Base-by-base conservation (phyloP, 768 basidiomycete genomes). In the Rhodotorula toruloides region DNA sequence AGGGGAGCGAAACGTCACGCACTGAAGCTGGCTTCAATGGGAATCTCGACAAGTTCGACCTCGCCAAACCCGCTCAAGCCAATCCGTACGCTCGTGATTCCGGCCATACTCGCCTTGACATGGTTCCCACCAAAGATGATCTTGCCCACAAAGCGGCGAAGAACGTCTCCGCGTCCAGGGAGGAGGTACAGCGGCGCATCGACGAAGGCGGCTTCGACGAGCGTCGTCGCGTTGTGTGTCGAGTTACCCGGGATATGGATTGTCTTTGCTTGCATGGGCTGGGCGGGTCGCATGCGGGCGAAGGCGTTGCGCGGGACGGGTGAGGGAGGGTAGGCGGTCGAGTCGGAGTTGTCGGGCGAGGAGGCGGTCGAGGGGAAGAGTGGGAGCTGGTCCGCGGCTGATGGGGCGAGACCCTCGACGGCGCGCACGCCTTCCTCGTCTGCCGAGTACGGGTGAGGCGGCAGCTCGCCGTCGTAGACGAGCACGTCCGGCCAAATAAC, bases 111-210 rank as follows among this genome's bases (percentile, higher is more conserved):
- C 54, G 65, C 70, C 37, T 56, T 57, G 5, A 53, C 58, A 39
- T 67, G 64, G 1, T 39, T 29, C 25, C 44, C 36, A 3, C 58
- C 61, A 46, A 71, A 71, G 2, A 71, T 43, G 50, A 71, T 61
- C 70, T 72, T 68, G 21, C 50, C 63, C 9, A 72, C 32, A 31
- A 72, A 68, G 4, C 54, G 31, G 2, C 63, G 44, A 32, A 72
- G 57, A 21, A 72, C 66, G 43, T 58, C 66, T 0, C 48, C 47
- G 0, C 70, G 55, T 2, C 58, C 70, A 2, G 66, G 63, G 22
- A 72, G 53, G 63, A 72, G 66, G 70, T 55, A 68, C 25, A 72
- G 48, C 17, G 70, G 70, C 6, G 67, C 70, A 60, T 72, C 70
- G 60, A 62, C 57, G 52, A 72, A 72, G 9, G 52, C 34, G 13